Base-by-base conservation (phyloP, 2,329 filamentous ascomycete genomes). In the Fusarium humuli region DNA sequence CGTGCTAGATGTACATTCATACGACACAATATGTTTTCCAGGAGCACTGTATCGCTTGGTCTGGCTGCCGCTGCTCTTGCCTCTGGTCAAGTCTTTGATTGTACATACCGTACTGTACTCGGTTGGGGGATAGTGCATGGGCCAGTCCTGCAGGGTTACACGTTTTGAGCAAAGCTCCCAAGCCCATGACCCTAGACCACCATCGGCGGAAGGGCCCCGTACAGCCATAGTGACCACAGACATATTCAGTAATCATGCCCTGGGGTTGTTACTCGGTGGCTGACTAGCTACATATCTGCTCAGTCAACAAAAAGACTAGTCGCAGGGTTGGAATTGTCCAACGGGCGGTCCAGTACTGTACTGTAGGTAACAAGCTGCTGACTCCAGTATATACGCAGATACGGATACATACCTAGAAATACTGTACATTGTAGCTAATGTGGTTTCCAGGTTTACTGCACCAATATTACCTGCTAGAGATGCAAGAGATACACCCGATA, bases 141-240 rank as follows among this genome's bases (percentile, higher is more conserved):
- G 47, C 67, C 68, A 58, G 57, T 66, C 70, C 72, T 71, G 72
- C 72, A 75, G 60, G 68, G 71, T 64, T 69, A 57, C 59, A 72
- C 72, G 57, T 61, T 65, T 71, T 45, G 40, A 71, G 72, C 69
- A 73, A 73, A 65, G 65, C 54, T 67, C 48, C 55, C 55, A 70
- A 67, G 59, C 61, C 61, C 56, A 54, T 64, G 57, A 56, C 58
- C 52, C 53, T 56, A 55, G 55, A 61, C 58, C 49, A 46, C 47
- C 49, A 59, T 37, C 61, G 30, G 30, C 64, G 61, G 46, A 56
- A 20, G 45, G 27, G 34, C 30, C 30, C 30, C 14, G 30, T 34
- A 58, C 57, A 58, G 66, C 62, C 69, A 68, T 70, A 54, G 57
- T 47, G 34, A 58, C 61, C 45, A 56, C 34, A 29, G 54, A 69